Evolutionary conservation across 139 green algal species (phyloP).

Genomic region (Chlamydomonas eustigma): DNA sequence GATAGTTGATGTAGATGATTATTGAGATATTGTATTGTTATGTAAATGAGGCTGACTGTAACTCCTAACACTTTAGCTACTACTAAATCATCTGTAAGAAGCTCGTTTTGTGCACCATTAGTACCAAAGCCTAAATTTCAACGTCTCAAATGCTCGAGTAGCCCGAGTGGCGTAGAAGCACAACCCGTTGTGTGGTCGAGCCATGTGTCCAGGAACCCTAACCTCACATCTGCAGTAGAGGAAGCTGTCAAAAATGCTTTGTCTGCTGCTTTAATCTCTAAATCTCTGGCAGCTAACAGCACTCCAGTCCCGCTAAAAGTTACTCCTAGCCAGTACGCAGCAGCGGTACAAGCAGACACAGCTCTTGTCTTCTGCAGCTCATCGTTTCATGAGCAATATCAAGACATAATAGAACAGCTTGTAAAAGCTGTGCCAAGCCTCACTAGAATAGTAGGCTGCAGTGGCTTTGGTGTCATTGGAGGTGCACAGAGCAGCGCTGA

Average conservation of each 20-base stretch:
- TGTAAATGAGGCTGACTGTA: too few relatives aligned
- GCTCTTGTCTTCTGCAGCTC: constrained; percentile 28
- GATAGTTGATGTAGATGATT: too few relatives aligned
- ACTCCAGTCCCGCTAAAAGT: neutral
- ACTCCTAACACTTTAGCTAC: too few relatives aligned
- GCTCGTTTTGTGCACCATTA: too few relatives aligned
- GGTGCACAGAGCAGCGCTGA: constrained; percentile 7
- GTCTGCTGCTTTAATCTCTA: neutral
- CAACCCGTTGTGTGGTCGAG: constrained; percentile 12
- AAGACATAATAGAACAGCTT: constrained; percentile 18
- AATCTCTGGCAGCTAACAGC: neutral
- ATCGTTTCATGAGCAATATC: constrained; percentile 29
- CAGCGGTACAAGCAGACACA: neutral
- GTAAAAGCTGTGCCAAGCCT: constrained; percentile 21
- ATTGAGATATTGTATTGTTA: too few relatives aligned
- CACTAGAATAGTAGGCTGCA: constrained; percentile 29
- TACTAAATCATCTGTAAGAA: too few relatives aligned
- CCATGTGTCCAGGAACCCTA: constrained; percentile 25
- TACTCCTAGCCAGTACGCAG: neutral
- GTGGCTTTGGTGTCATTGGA: constrained; percentile 26
- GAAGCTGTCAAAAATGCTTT: constrained; percentile 34
- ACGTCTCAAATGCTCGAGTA: too few relatives aligned
- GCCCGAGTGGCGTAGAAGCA: too few relatives aligned
- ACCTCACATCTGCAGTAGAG: constrained; percentile 58
- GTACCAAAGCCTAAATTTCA: too few relatives aligned